phyloP scores from a whole-genome alignment of 31 red algal genomes.

The Bonnemaisonia californica region DNA sequence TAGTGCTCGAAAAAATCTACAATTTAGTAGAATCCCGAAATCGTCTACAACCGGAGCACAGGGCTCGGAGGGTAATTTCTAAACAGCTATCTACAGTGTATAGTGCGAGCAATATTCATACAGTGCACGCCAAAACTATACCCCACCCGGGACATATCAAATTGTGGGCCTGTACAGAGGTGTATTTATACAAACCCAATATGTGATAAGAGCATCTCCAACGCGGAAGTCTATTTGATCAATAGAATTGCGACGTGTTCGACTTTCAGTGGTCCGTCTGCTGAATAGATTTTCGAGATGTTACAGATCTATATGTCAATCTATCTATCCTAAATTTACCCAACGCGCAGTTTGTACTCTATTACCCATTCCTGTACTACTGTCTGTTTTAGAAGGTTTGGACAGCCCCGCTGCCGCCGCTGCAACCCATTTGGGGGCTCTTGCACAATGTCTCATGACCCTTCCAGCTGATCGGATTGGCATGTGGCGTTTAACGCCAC shows the following conservation, averaged over 20 bases:
- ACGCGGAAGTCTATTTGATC: too few relatives aligned
- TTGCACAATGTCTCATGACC: background rate
- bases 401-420: background rate
- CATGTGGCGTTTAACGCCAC: background rate
- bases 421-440: slow-evolving; percentile 24
- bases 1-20: background rate
- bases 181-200: too few relatives aligned
- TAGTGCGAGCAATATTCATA: too few relatives aligned
- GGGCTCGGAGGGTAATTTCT: background rate
- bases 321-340: slow-evolving; percentile 10
- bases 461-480: background rate
- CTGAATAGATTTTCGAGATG: background rate
- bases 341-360: slow-evolving; percentile 14
- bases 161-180: too few relatives aligned
- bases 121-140: too few relatives aligned
- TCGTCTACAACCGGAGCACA: slow-evolving; percentile 9
- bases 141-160: too few relatives aligned
- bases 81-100: too few relatives aligned
- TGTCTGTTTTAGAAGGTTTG: background rate
- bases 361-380: background rate
- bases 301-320: slow-evolving; percentile 1
- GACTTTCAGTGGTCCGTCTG: slow-evolving; percentile 4
- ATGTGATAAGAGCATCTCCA: too few relatives aligned
- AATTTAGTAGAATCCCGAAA: background rate
- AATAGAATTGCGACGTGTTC: slow-evolving; percentile 18